phyloP scores from a whole-genome alignment of 306 rosid species.

The Dryas octopetala region DNA sequence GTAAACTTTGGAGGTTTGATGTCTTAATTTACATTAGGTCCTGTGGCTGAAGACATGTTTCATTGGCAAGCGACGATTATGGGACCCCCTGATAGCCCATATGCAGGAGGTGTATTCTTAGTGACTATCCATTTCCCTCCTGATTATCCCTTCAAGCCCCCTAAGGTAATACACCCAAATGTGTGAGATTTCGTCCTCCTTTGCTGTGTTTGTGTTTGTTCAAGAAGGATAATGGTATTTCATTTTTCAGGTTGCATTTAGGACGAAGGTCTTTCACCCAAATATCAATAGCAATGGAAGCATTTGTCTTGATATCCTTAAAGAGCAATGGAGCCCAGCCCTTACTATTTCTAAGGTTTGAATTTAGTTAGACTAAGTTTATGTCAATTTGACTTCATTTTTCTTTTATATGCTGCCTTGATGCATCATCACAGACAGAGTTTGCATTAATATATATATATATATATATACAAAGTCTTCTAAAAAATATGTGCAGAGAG shows the following conservation, averaged over 20 bases:
- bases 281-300: conserved; percentile 76
- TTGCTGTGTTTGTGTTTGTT: not conserved
- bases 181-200: not conserved
- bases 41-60: conserved; percentile 77
- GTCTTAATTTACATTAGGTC: conserved; percentile 38
- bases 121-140: conserved; percentile 67
- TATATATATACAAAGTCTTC: not conserved
- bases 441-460: not conserved
- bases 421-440: not conserved
- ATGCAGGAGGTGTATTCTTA: conserved; percentile 71
- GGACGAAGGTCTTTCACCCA: conserved; percentile 78
- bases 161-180: conserved; percentile 48
- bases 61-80: conserved; percentile 75
- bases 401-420: not conserved
- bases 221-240: not conserved
- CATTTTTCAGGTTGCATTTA: conserved; percentile 56
- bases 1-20: not conserved
- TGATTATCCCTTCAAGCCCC: conserved; percentile 78
- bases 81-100: conserved; percentile 78
- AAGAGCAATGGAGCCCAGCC: conserved; percentile 80
- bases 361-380: not conserved
- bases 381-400: not conserved
- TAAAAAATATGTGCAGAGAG: not conserved
- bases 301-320: conserved; percentile 72
- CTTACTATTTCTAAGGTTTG: conserved; percentile 69